phyloP scores from a whole-genome alignment of 176 grass and related monocot species.

The Rhynchospora breviuscula region DNA sequence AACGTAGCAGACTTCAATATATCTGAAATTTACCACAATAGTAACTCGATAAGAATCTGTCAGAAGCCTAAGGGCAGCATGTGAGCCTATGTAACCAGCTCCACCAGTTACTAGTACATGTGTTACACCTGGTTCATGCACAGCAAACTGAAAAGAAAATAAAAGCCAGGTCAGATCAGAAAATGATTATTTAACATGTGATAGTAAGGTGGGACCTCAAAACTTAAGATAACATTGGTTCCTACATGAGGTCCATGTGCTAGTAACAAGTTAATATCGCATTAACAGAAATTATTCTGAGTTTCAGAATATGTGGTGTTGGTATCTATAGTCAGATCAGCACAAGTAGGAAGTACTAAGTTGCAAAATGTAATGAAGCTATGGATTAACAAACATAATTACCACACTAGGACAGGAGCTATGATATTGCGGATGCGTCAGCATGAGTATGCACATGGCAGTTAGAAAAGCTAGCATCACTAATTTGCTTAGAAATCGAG shows the following conservation, averaged over 20 bases:
- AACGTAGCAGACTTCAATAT: neutral
- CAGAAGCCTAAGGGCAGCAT: constrained; percentile 64
- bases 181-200: neutral
- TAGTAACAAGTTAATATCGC: neutral
- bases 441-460: constrained; percentile 76
- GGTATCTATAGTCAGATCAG: neutral
- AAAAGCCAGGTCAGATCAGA: constrained; percentile 5
- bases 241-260: neutral
- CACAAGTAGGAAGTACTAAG: neutral
- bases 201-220: neutral
- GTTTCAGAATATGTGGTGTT: neutral
- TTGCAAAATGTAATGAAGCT: neutral
- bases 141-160: constrained; percentile 54
- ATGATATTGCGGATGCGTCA: constrained; percentile 73
- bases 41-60: constrained; percentile 87
- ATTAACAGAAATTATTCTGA: neutral
- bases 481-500: constrained; percentile 55
- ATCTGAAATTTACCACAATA: constrained; percentile 58
- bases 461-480: constrained; percentile 52
- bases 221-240: neutral
- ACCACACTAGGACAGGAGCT: constrained; percentile 43
- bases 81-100: constrained; percentile 85
- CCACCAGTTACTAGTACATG: constrained; percentile 84
- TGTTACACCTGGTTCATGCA: constrained; percentile 60
- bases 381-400: neutral